Conservation (phyloP, 495 filamentous ascomycete genomes). For the Aspergillus leporis region DNA sequence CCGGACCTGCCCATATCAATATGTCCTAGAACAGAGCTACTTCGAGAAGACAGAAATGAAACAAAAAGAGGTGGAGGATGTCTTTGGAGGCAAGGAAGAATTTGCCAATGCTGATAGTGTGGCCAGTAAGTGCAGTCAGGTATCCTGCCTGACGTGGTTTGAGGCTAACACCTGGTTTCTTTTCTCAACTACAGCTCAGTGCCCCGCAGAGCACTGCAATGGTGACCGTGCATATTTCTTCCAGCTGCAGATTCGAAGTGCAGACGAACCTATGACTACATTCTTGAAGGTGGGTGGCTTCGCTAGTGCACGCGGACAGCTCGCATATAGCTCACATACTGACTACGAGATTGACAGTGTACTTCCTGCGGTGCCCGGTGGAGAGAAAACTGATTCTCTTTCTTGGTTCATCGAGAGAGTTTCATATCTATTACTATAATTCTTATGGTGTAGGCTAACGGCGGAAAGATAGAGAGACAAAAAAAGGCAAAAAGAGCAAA, state of each 20-base stretch:
- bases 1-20: slow-evolving; percentile 89
- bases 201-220: slow-evolving; percentile 71
- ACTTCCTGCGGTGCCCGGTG: slow-evolving; percentile 44
- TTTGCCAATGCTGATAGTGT: slow-evolving; percentile 90
- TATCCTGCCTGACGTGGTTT: neutral
- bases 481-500: neutral
- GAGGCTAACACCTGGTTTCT: slow-evolving; percentile 17
- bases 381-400: slow-evolving; percentile 42
- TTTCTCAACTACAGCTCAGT: slow-evolving; percentile 59
- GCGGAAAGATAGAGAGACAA: neutral
- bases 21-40: slow-evolving; percentile 67
- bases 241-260: slow-evolving; percentile 95
- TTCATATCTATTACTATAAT: neutral
- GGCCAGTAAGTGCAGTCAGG: slow-evolving; percentile 45
- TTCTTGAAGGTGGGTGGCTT: slow-evolving; percentile 75
- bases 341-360: slow-evolving; percentile 38
- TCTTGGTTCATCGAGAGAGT: neutral
- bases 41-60: slow-evolving; percentile 73
- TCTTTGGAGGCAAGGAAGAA: slow-evolving; percentile 81
- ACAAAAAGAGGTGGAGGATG: slow-evolving; percentile 84
- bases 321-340: slow-evolving; percentile 25
- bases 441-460: neutral
- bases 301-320: slow-evolving; percentile 18
- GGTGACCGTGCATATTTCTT: slow-evolving; percentile 85
- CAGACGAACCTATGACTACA: slow-evolving; percentile 97